Conservation (phyloP, 495 filamentous ascomycete species). For the Penicillium daleae region DNA sequence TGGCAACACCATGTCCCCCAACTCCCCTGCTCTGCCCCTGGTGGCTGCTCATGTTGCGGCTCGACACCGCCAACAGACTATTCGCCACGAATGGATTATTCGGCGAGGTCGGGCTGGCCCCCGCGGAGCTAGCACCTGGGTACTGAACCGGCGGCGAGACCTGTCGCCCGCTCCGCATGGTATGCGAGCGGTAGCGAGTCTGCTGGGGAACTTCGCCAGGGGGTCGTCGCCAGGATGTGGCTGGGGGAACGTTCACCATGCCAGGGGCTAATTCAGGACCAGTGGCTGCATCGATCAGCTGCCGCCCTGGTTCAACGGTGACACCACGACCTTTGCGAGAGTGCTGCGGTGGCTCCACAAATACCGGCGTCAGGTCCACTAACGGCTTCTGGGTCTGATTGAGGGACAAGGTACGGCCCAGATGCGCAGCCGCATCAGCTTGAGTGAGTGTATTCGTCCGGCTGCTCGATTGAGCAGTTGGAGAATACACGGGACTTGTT, state of each 20-base stretch:
- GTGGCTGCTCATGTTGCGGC: slow-evolving; percentile 7
- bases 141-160: slow-evolving; percentile 17
- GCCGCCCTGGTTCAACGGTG: slow-evolving; percentile 58
- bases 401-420: slow-evolving; percentile 37
- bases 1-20: slow-evolving; percentile 56
- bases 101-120: slow-evolving; percentile 28
- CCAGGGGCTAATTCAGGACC: slow-evolving; percentile 47
- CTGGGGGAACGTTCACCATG: slow-evolving; percentile 53
- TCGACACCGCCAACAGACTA: slow-evolving; percentile 41
- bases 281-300: slow-evolving; percentile 70
- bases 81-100: slow-evolving; percentile 39
- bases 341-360: slow-evolving; percentile 75
- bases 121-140: slow-evolving; percentile 21
- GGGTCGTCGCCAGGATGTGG: slow-evolving; percentile 56
- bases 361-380: slow-evolving; percentile 75
- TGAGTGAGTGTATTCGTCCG: slow-evolving; percentile 46
- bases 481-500: slow-evolving; percentile 15
- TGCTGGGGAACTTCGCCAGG: slow-evolving; percentile 25
- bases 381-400: slow-evolving; percentile 61
- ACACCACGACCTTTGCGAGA: slow-evolving; percentile 69
- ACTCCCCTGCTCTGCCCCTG: slow-evolving; percentile 27
- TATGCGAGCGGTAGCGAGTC: slow-evolving; percentile 37
- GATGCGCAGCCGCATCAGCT: slow-evolving; percentile 24
- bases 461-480: slow-evolving; percentile 25
- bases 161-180: slow-evolving; percentile 34